Conservation (phyloP, 1,284 basidiomycete species). For the Irpex sp. region DNA sequence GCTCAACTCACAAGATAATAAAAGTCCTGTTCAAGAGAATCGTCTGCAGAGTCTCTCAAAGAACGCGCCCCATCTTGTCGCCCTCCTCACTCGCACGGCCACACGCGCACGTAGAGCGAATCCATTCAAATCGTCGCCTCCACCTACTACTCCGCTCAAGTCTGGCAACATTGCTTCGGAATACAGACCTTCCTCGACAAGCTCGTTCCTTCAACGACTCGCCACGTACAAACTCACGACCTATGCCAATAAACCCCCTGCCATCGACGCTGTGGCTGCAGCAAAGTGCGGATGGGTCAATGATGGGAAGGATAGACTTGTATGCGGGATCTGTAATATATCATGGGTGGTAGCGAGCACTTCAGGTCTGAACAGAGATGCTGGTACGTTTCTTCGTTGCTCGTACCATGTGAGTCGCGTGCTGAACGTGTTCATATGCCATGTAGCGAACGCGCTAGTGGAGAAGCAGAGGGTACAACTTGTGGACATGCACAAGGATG, state of each 20-base stretch:
- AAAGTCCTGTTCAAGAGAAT: slow-evolving; percentile 16
- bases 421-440: slow-evolving; percentile 22
- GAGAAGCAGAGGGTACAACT: slow-evolving; percentile 76
- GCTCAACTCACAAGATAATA: background rate
- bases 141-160: slow-evolving; percentile 36
- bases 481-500: slow-evolving; percentile 77
- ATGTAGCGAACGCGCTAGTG: slow-evolving; percentile 67
- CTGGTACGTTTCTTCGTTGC: slow-evolving; percentile 58
- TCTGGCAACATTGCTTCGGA: slow-evolving; percentile 51
- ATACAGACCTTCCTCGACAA: slow-evolving; percentile 80
- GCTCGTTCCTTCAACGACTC: slow-evolving; percentile 77
- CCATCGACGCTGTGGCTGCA: slow-evolving; percentile 81
- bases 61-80: slow-evolving; percentile 72
- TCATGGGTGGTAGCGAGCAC: slow-evolving; percentile 79
- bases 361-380: slow-evolving; percentile 76
- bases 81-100: slow-evolving; percentile 72
- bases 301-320: slow-evolving; percentile 78
- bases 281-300: slow-evolving; percentile 85
- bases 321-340: slow-evolving; percentile 73
- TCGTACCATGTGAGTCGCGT: slow-evolving; percentile 23
- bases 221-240: slow-evolving; percentile 82
- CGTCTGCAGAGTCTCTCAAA: slow-evolving; percentile 49
- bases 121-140: slow-evolving; percentile 42
- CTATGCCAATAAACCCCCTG: slow-evolving; percentile 78
- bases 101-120: slow-evolving; percentile 60